phyloP scores from a whole-genome alignment of 257 asterid genomes.

The Solanum etuberosum region DNA sequence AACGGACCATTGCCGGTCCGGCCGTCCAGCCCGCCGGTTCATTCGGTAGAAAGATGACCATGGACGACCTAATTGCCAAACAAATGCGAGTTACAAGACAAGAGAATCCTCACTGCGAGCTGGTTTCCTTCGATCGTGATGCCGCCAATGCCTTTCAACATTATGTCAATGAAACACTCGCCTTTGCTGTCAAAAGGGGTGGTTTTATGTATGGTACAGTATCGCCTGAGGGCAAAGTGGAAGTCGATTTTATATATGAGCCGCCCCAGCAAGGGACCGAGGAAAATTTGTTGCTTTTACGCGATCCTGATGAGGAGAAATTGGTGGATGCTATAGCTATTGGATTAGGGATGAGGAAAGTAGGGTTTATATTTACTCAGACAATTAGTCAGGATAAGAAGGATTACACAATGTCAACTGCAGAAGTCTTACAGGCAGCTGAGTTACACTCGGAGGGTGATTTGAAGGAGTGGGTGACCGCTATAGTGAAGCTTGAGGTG shows the following conservation, averaged over 20 bases:
- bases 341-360: conserved; percentile 82
- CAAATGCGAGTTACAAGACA: conserved; percentile 89
- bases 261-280: conserved; percentile 90
- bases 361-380: conserved; percentile 83
- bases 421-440: conserved; percentile 76
- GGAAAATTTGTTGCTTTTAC: conserved; percentile 44
- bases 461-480: conserved; percentile 95
- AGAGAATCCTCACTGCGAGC: conserved; percentile 82
- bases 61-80: conserved; percentile 92
- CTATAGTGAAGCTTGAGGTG: conserved; percentile 79
- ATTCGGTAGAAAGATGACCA: conserved; percentile 93
- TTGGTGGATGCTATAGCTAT: conserved; percentile 66
- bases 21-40: conserved; percentile 66
- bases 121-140: conserved; percentile 89
- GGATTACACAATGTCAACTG: conserved; percentile 74
- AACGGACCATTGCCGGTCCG: conserved; percentile 73
- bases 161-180: conserved; percentile 75
- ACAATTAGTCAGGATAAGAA: conserved; percentile 77
- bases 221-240: conserved; percentile 68
- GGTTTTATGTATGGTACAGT: conserved; percentile 92
- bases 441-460: conserved; percentile 75
- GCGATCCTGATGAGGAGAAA: conserved; percentile 72
- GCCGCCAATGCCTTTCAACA: conserved; percentile 84
- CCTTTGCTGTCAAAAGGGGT: conserved; percentile 87
- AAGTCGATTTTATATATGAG: conserved; percentile 84